These are phyloP conservation scores for Lactarius trivialis DNA, from an alignment of 768 basidiomycete genomes.

Conservation along the genomic window DNA sequence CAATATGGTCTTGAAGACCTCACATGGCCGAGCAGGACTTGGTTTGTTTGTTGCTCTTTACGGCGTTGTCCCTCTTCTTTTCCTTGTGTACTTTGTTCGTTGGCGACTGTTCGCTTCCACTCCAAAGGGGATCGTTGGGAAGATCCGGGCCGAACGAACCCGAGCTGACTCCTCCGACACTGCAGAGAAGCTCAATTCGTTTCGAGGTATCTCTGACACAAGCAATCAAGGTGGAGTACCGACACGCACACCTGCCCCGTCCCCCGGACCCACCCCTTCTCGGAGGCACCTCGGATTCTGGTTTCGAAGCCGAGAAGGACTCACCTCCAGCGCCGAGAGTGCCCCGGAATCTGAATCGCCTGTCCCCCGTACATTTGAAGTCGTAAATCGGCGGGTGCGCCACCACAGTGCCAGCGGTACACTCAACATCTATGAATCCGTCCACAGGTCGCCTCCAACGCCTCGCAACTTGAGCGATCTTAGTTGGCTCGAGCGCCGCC, in stretches of 20 bases:
- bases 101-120: constrained; percentile 11
- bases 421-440: constrained; percentile 32
- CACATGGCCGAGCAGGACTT: constrained; percentile 60
- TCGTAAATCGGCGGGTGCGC: constrained; percentile 46
- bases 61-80: constrained; percentile 40
- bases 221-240: constrained; percentile 22
- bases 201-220: background rate
- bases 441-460: constrained; percentile 39
- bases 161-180: constrained; percentile 36
- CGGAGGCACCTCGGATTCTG: constrained; percentile 34
- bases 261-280: constrained; percentile 28
- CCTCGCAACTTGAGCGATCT: constrained; percentile 60
- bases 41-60: constrained; percentile 60
- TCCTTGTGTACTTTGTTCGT: constrained; percentile 28
- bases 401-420: constrained; percentile 44
- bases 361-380: constrained; percentile 39
- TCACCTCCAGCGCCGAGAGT: constrained; percentile 35
- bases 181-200: constrained; percentile 35
- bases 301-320: constrained; percentile 33
- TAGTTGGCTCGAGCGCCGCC: constrained; percentile 71
- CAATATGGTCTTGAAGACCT: constrained; percentile 42
- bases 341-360: constrained; percentile 26
- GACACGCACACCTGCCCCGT: constrained; percentile 29
- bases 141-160: constrained; percentile 14
- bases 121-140: constrained; percentile 9